Percentiles rank a stretch among this genome's conserved stretches.
Conservation (phyloP, 2,329 filamentous ascomycete species). For the Tolypocladium tropicale region DNA sequence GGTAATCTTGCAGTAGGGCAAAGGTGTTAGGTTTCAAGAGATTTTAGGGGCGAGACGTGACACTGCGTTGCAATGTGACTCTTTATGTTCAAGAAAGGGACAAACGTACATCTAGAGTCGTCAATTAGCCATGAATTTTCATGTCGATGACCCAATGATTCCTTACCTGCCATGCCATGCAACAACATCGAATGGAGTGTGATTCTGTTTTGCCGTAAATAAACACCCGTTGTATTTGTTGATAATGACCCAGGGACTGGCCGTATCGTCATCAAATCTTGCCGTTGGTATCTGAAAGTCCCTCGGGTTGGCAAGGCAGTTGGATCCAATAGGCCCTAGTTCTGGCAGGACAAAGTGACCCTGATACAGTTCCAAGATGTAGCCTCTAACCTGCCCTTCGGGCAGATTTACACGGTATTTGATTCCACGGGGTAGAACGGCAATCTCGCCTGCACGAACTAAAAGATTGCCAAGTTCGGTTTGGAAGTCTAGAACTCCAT, state of each 20-base stretch:
- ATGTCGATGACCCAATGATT: background rate
- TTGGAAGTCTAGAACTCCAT: conserved; percentile 63
- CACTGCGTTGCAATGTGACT: no score
- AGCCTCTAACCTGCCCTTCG: conserved; percentile 54
- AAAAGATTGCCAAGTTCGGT: conserved; percentile 67
- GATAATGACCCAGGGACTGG: conserved; percentile 31
- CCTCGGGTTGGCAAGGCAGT: conserved; percentile 61
- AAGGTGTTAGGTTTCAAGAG: no score
- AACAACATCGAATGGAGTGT: conserved; percentile 71
- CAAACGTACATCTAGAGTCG: background rate
- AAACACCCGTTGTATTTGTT: conserved; percentile 57
- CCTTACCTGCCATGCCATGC: conserved; percentile 65
- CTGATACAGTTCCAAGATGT: conserved; percentile 65
- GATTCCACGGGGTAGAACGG: conserved; percentile 63
- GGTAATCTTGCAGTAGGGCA: conserved; percentile 48
- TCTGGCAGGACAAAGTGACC: conserved; percentile 63
- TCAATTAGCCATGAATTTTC: background rate
- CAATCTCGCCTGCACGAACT: conserved; percentile 67
- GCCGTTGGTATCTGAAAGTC: conserved; percentile 70
- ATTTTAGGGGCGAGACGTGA: no score
- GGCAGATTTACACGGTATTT: conserved; percentile 62
- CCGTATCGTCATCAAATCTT: conserved; percentile 44
- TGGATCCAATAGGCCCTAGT: conserved; percentile 63
- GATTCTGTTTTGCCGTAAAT: conserved; percentile 53
- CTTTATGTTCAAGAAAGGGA: no score